Evolutionary conservation across 176 grass and related monocot genomes (phyloP).

Genomic region (Aegilops longissima): DNA sequence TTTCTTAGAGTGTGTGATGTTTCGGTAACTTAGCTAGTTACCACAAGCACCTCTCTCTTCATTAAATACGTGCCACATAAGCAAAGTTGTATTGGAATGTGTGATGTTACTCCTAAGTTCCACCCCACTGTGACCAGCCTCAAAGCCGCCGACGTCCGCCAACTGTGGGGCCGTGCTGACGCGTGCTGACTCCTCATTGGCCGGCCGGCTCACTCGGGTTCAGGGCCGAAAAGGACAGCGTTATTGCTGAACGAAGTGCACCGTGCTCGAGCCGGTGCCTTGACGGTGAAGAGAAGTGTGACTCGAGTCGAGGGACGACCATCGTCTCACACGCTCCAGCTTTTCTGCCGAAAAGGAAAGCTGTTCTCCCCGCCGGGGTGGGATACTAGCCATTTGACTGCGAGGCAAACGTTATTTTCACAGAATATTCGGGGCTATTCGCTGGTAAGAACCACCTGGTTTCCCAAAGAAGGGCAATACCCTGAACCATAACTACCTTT

Average conservation of each 20-base stretch:
- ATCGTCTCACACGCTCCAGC: neutral
- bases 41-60: too few relatives aligned
- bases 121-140: too few relatives aligned
- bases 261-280: neutral
- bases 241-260: neutral
- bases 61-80: too few relatives aligned
- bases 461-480: neutral
- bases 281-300: neutral
- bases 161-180: neutral
- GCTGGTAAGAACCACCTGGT: neutral
- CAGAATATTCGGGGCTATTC: neutral
- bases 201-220: constrained; percentile 10
- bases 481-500: too few relatives aligned
- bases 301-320: neutral
- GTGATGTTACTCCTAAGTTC: too few relatives aligned
- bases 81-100: too few relatives aligned
- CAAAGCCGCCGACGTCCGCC: constrained; percentile 33
- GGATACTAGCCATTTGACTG: neutral
- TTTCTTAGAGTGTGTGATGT: too few relatives aligned
- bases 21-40: too few relatives aligned
- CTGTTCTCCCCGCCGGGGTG: neutral
- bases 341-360: neutral
- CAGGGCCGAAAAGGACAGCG: neutral
- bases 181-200: neutral
- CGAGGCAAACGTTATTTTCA: neutral